Evolutionary conservation across 2,329 filamentous ascomycete genomes (phyloP).

Genomic region (Sporothrix pseudoabietina): DNA sequence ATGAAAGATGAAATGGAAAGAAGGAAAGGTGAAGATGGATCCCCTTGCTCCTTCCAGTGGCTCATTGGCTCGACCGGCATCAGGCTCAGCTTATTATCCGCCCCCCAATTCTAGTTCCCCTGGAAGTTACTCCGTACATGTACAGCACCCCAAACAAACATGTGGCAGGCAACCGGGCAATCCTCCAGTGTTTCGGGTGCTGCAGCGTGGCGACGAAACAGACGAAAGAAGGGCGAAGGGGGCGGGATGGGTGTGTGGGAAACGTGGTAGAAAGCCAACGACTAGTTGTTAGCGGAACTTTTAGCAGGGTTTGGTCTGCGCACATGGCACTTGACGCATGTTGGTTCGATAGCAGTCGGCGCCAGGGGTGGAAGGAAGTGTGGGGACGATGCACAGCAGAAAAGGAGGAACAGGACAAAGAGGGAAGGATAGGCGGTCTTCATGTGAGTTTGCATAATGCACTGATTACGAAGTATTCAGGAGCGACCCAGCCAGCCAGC

Average conservation of each 20-base stretch:
- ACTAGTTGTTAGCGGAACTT: background rate
- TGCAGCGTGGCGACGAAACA: constrained; percentile 19
- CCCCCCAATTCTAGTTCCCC: background rate
- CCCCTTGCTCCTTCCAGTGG: background rate
- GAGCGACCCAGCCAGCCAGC: background rate
- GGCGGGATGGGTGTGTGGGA: constrained; percentile 1
- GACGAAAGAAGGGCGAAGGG: background rate
- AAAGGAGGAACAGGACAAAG: constrained; percentile 1
- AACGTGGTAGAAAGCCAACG: constrained; percentile 23
- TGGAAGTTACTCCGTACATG: too few relatives aligned
- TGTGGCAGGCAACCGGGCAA: constrained; percentile 2
- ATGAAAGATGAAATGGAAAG: background rate
- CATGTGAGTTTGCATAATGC: constrained; percentile 21
- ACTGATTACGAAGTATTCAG: too few relatives aligned
- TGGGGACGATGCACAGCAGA: constrained; percentile 19
- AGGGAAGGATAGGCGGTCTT: constrained; percentile 1
- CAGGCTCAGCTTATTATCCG: background rate
- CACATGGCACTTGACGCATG: constrained; percentile 20
- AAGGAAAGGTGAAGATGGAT: background rate
- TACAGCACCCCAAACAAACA: constrained; percentile 15
- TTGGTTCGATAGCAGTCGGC: constrained; percentile 17
- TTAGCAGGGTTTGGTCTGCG: constrained; percentile 10
- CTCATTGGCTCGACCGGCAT: background rate
- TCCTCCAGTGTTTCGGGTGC: constrained; percentile 10
- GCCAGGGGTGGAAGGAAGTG: constrained; percentile 12